Conservation (phyloP, 164 flowering plant species). For the Brasenia schreberi region DNA sequence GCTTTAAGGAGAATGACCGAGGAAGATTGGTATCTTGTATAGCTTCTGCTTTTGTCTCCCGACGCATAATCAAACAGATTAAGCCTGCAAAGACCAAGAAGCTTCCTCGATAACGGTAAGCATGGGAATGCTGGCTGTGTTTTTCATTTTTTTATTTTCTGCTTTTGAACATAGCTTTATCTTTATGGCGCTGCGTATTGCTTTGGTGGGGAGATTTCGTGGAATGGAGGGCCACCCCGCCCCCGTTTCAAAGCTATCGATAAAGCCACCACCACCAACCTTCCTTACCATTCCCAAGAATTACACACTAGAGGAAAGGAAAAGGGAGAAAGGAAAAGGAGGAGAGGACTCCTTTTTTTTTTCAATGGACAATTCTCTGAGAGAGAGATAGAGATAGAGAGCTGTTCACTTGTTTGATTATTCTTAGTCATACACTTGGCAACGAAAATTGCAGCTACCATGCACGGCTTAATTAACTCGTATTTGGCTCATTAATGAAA, state of each 20-base stretch:
- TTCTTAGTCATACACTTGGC: too few species aligned
- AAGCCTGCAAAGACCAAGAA: constrained; percentile 15
- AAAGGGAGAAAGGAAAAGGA: background rate
- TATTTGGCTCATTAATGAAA: too few species aligned
- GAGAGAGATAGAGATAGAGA: constrained; percentile 4
- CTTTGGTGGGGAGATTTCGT: background rate
- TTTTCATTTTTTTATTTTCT: background rate
- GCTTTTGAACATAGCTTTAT: background rate
- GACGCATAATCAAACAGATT: background rate
- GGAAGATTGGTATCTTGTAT: too few species aligned
- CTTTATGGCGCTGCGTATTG: background rate
- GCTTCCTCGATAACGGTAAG: constrained; percentile 53
- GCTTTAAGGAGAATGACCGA: too few species aligned
- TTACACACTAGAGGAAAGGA: constrained; percentile 4
- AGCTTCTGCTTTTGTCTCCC: too few species aligned
- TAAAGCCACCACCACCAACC: background rate
- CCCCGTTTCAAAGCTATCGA: constrained; percentile 13
- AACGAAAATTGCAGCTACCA: too few species aligned
- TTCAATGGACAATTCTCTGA: constrained; percentile 11
- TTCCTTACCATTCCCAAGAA: constrained; percentile 6
- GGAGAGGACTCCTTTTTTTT: background rate
- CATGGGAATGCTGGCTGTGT: constrained; percentile 33
- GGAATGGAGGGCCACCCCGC: constrained; percentile 10
- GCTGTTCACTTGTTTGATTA: background rate
- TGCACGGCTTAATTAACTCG: too few species aligned